Evolutionary conservation across 2,329 filamentous ascomycete species (phyloP), one percentile per base, ranked within the genome.

Genomic region (Botrytis pseudocinerea): DNA sequence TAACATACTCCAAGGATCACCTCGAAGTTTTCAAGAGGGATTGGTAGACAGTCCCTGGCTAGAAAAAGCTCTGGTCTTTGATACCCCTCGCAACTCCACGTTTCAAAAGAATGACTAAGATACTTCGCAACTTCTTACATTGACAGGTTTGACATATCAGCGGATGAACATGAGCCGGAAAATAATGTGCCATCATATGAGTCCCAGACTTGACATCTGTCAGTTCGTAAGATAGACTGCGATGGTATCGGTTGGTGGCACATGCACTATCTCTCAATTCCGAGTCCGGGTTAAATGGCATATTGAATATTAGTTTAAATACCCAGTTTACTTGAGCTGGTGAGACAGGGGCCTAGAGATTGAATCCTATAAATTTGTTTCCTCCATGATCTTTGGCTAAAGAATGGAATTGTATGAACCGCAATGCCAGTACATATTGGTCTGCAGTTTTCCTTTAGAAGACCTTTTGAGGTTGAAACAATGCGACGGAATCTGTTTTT

Each of bases 91-190:
- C 42, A 46, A 51, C 57, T 48, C 18, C 2, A 4, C 42, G 10
- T 65, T 48, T 14, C 32, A 32, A 44, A 35, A 35, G 5, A 35
- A 38, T 35, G 44, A 35, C 10, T 9, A 25, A 65, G 40, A 44
- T 8, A 40, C n/a, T 2, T 70, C 40, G 69, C 25, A 70, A 63
- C 69, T 6, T 62, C 57, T 48, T n/a, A 42, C 59, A 60, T 46
- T 48, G 63, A 48, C 42, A 64, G 20, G 18, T 64, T 46, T 35
- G 42, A 38, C 7, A 9, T 48, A 1, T 25, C 42, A 48, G 12
- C 28, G 3, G 20, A 32, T 10, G 9, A 68, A 57, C 25, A 42
- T 68, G 14, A 48, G 22, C 18, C 8, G 16, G 64, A 25, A 3
- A 5, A 8, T n/a, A 2, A 14, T 25, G 1, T 25, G 20, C 63